Evolutionary conservation across 306 rosid genomes (phyloP), one percentile per base, ranked within the genome.

Genomic region (Gynostemma pentaphyllum): DNA sequence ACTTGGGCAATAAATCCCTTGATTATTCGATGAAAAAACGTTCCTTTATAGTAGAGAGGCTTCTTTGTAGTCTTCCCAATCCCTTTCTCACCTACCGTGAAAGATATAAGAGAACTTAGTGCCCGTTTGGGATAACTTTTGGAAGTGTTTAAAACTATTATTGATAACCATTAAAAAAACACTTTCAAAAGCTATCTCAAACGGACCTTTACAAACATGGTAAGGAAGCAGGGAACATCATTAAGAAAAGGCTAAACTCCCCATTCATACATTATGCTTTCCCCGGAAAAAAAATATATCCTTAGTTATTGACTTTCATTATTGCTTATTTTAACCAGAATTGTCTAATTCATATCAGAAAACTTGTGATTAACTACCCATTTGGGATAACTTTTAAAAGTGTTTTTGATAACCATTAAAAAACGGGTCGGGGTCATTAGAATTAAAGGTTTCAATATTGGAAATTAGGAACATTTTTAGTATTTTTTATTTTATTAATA

Each of bases 1-100:
- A 94, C 99, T 71, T 94, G 99, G 70, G 97, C 95, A 95, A 94
- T 94, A 64, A 89, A 94, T 66, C 94, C 99, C 81, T 79, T 81
- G 65, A 94, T 89, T 67, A 94, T 77, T 51, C 97, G 90, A 77
- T 94, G 99, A 68, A 94, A 83, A 44, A 55, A 53, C 14, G 99
- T 78, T 48, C 95, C 99, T 76, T 83, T 85, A 76, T 63, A 94
- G 74, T 89, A 94, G 71, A 89, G 85, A 70, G 91, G 94, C 74
- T 85, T 89, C 41, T 86, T 91, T 0, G 97, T 87, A 40, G 87
- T 73, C 76, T 80, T 81, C 55, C 97, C 95, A 64, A 81, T 78
- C 60, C 94, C 97, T 78, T 86, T 94, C 76, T 89, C 99, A 64
- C 99, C 99, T 94, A 70, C 12, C 67, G 62, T 19, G 64, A 32